Base-by-base conservation (phyloP, 495 filamentous ascomycete species). In the Parmelia sp. region DNA sequence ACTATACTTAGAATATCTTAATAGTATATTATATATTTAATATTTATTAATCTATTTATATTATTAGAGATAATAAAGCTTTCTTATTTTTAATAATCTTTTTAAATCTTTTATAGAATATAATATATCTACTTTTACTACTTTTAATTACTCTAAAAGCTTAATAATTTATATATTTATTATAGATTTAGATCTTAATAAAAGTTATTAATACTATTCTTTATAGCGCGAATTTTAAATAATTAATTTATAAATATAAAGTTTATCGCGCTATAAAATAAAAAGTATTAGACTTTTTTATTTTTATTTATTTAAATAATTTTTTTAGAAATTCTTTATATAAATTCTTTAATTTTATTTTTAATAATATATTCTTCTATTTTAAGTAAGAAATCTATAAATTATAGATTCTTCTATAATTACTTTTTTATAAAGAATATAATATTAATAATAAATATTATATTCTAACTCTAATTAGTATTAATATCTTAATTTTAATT, bases 11-110 rank as follows among this genome's bases (percentile, higher is more conserved):
- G 0, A 4, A 37, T 25, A 25, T 39, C 19, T n/a, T 23, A 4
- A 12, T 58, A 58, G 17, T 58, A 58, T 11, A 58, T 4, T 36
- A 23, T 58, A 58, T 58, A 58, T 58, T 15, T 4, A 4, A 23
- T 23, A 23, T 3, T 10, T 23, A 58, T 19, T 6, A 58, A 9
- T 1, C 4, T 58, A 58, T 15, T 58, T 36, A 58, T n/a, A 39
- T 37, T 58, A 39, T 14, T 58, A 36, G 25, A 39, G 8, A 23
- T 19, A 19, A 23, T 39, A 39, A 39, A 39, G 0, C n/a, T n/a
- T n/a, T n/a, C n/a, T 39, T 39, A 39, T 39, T 17, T 39, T 36
- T 36, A 58, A 39, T 58, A 23, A 58, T 25, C 39, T 37, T 58
- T 39, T 9, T 58, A 11, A 37, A 58, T 39, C 4, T n/a, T 25